Percentiles rank a stretch among this genome's conserved stretches.
These are phyloP conservation scores for Protomyces inundatus DNA, from an alignment of 1,139 yeast genomes.

Conservation along the genomic window DNA sequence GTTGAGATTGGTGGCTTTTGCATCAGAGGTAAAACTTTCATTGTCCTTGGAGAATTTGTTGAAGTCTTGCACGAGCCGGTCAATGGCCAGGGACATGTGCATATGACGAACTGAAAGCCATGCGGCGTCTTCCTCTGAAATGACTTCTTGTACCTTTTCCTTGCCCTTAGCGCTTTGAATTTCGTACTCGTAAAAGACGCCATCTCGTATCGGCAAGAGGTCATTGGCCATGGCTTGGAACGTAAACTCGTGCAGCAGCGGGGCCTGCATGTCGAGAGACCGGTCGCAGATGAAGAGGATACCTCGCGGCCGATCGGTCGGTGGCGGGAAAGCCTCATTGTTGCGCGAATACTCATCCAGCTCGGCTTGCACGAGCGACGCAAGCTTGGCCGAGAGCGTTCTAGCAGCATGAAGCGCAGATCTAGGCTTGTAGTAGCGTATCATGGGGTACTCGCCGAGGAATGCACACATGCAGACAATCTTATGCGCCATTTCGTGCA, in stretches of 20 bases:
- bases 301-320: constrained; percentile 51
- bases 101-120: constrained; percentile 70
- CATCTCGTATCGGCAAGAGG: constrained; percentile 46
- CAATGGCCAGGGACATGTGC: constrained; percentile 74
- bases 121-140: constrained; percentile 64
- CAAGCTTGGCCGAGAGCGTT: constrained; percentile 65
- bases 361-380: constrained; percentile 62
- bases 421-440: constrained; percentile 61
- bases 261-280: constrained; percentile 75
- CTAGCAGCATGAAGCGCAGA: constrained; percentile 52
- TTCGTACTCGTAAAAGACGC: constrained; percentile 52
- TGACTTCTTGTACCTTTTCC: constrained; percentile 46
- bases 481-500: constrained; percentile 52
- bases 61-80: constrained; percentile 55
- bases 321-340: constrained; percentile 60
- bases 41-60: constrained; percentile 66
- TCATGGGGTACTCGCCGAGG: constrained; percentile 80
- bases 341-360: constrained; percentile 70
- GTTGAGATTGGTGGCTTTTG: constrained; percentile 37
- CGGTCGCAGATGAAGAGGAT: constrained; percentile 75
- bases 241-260: constrained; percentile 83
- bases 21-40: constrained; percentile 46
- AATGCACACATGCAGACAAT: constrained; percentile 29
- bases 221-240: constrained; percentile 94
- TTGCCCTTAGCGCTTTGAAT: constrained; percentile 61